phyloP scores from a whole-genome alignment of 352 stramenopile species.

The Globisporangium lucens region DNA sequence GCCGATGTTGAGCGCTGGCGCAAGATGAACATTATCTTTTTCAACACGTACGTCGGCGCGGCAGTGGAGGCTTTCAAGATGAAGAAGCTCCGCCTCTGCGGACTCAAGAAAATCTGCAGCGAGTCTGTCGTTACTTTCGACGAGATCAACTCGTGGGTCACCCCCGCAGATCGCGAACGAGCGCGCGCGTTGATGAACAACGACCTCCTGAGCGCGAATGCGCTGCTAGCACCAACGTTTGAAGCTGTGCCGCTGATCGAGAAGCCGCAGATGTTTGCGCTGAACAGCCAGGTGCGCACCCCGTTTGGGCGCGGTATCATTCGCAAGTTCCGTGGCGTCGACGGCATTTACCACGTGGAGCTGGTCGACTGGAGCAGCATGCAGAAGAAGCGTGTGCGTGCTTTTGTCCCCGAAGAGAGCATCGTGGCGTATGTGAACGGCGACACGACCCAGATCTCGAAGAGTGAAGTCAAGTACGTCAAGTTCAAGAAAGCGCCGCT shows the following conservation, averaged over 20 bases:
- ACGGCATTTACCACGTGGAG: conserved; percentile 84
- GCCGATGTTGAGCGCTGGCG: conserved; percentile 74
- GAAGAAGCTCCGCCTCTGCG: conserved; percentile 61
- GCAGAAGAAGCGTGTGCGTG: conserved; percentile 43
- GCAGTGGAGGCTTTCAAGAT: conserved; percentile 73
- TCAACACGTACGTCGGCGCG: conserved; percentile 88
- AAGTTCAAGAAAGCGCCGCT: conserved; percentile 46
- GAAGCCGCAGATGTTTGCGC: conserved; percentile 60
- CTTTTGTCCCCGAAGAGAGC: conserved; percentile 59
- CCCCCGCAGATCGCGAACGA: conserved; percentile 52
- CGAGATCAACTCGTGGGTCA: conserved; percentile 53
- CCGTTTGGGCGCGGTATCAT: conserved; percentile 66
- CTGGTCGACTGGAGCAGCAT: conserved; percentile 54
- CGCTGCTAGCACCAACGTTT: conserved; percentile 38
- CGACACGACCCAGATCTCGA: conserved; percentile 33
- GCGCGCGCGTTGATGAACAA: conserved; percentile 62
- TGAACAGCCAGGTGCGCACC: conserved; percentile 59
- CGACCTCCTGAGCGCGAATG: conserved; percentile 63
- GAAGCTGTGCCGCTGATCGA: conserved; percentile 32
- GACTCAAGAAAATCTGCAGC: conserved; percentile 69
- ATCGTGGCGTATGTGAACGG: conserved; percentile 37
- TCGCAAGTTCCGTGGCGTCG: conserved; percentile 59
- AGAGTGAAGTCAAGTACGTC: conserved; percentile 55
- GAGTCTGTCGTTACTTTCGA: conserved; percentile 53
- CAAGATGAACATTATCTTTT: conserved; percentile 90